Evolutionary conservation across 106 monocot genomes (phyloP), one percentile per base, ranked within the genome.

Genomic region (Dendrobium chrysotoxum): DNA sequence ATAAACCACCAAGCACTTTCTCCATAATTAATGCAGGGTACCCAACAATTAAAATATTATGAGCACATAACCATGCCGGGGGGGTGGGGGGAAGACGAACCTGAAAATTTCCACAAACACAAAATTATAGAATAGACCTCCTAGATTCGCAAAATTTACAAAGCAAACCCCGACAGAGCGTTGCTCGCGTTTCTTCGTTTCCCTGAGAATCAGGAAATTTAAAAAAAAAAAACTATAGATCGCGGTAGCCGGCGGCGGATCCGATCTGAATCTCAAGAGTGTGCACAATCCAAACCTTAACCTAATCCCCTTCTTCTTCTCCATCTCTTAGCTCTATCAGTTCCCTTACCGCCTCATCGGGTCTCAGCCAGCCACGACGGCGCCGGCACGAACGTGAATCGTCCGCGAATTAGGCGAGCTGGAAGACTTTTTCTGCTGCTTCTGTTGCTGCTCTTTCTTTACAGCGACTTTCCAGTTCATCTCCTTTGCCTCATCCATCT

Each of bases 401-500:
- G 16, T 21, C 74, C 7, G 40, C 10, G 74, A 74, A 39, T 40
- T 74, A 16, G 74, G 7, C n/a, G 74, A 23, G 39, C 74, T 74
- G 1, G 74, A 74, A 21, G 74, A 40, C 6, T 42, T 74, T 9
- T 42, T 70, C 6, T 16, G 17, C 39, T 42, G 4, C 74, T 74
- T 74, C 5, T 28, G 23, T n/a, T 28, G 67, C 72, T 40, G 39
- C 74, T 74, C 41, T 42, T 74, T 42, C 74, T 41, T 74, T 35
- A 20, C 41, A 6, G 39, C 17, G 20, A 40, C 21, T 41, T 74
- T 74, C 74, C 74, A 74, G 39, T n/a, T 74, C 7, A 3, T 35
- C 70, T 74, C 74, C 21, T 7, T 57, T 5, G 28, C 78, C 78
- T 78, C 78, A n/a, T 78, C 78, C 16, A 78, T 78, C 78, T 78